Percentiles rank a stretch among this genome's conserved stretches.
Conservation (phyloP, 805 yeast genomes). For the Blastobotrys terrestris region DNA sequence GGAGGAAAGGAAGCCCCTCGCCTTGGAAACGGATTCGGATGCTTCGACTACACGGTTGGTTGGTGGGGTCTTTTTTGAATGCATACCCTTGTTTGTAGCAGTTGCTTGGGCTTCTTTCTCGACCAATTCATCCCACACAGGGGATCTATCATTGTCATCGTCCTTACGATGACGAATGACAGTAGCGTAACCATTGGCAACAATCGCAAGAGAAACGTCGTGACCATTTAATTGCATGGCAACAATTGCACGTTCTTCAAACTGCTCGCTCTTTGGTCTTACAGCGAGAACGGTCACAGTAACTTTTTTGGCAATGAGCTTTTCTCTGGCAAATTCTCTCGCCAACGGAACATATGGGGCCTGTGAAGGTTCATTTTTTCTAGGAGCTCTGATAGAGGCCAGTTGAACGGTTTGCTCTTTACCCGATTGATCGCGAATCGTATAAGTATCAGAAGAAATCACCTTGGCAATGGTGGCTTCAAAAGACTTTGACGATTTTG, state of each 20-base stretch:
- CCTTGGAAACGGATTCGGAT: conserved; percentile 63
- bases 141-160: conserved; percentile 57
- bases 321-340: conserved; percentile 66
- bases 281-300: conserved; percentile 54
- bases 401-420: conserved; percentile 61
- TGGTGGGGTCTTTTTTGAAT: conserved; percentile 47
- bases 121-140: conserved; percentile 69
- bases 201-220: conserved; percentile 57
- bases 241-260: conserved; percentile 62
- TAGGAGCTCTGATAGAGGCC: conserved; percentile 71
- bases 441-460: conserved; percentile 62
- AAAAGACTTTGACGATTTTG: conserved; percentile 41
- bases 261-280: conserved; percentile 53
- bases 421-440: conserved; percentile 42
- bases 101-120: conserved; percentile 62
- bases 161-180: conserved; percentile 74
- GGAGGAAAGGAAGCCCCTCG: conserved; percentile 66
- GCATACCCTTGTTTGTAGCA: conserved; percentile 55
- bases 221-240: conserved; percentile 47
- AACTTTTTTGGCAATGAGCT: conserved; percentile 67
- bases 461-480: conserved; percentile 55
- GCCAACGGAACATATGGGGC: conserved; percentile 58
- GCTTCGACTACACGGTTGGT: conserved; percentile 69
- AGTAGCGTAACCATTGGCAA: conserved; percentile 64
- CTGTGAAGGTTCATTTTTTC: conserved; percentile 50